Percentiles rank a stretch among this genome's conserved stretches.
Conservation (phyloP, 306 rosid species). For the Morella rubra region DNA sequence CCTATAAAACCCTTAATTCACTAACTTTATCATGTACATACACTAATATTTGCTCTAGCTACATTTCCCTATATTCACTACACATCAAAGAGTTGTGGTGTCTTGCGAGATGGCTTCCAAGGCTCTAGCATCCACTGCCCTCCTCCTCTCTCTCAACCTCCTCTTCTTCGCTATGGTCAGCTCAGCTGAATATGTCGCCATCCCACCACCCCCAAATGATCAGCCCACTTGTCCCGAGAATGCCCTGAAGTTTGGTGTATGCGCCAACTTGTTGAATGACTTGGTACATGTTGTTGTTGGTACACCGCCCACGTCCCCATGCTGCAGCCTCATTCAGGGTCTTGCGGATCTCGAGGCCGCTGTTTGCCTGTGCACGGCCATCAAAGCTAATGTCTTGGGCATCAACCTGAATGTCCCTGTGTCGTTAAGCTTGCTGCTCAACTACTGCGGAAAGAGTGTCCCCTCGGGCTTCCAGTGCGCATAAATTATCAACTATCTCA, state of each 20-base stretch:
- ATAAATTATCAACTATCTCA: constrained; percentile 14
- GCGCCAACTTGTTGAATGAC: constrained; percentile 64
- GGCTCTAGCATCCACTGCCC: constrained; percentile 33
- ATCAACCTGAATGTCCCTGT: constrained; percentile 60
- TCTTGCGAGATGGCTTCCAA: constrained; percentile 52
- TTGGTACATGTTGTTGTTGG: constrained; percentile 64
- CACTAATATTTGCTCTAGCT: constrained; percentile 8
- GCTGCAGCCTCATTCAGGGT: constrained; percentile 56
- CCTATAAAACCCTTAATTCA: constrained; percentile 54
- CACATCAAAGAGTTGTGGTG: background rate
- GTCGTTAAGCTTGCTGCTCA: constrained; percentile 63
- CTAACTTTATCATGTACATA: constrained; percentile 4
- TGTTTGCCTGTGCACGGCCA: constrained; percentile 84
- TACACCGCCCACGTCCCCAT: constrained; percentile 58
- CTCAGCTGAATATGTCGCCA: constrained; percentile 49
- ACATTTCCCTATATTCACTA: background rate
- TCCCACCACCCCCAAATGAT: constrained; percentile 52
- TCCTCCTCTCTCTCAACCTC: constrained; percentile 56
- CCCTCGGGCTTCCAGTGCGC: constrained; percentile 59
- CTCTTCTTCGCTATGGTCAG: constrained; percentile 65
- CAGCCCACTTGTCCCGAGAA: constrained; percentile 55
- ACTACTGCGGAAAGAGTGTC: constrained; percentile 54
- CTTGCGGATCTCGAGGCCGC: constrained; percentile 83
- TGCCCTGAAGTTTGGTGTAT: constrained; percentile 68
- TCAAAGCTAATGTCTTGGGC: constrained; percentile 63